Base-by-base conservation (phyloP, 2,329 filamentous ascomycete genomes). In the Fusarium lateritium region DNA sequence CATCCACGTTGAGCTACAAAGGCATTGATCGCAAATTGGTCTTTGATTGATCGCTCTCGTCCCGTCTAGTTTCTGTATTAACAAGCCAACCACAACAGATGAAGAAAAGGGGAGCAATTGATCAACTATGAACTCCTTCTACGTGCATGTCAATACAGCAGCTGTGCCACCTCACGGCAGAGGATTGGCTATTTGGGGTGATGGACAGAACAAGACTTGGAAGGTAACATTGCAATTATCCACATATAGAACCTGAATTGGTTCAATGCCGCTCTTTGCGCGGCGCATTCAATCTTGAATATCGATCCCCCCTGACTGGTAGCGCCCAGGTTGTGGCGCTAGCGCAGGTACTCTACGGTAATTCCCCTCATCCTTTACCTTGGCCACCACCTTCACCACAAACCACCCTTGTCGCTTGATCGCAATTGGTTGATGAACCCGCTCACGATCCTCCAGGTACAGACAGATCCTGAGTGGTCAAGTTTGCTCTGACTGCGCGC, bases 311-410 rank as follows among this genome's bases (percentile, higher is more conserved):
- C 65, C 50, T 66, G 61, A 69, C 55, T 40, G 49, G 56, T 63
- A 70, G 52, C 56, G 66, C 62, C 47, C 42, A 50, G 36, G 36
- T 24, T 31, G 17, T 17, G 52, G 34, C 67, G 67, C 67, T 69
- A 69, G 67, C 46, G 67, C 67, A 69, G 67, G 66, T 60, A 69
- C 67, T 54, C 42, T 56, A 65, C 33, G 39, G 28, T 22, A 56
- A 52, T 66, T 42, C 44, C 45, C 38, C 34, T 44, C 39, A 50
- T 57, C 43, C 44, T 50, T 51, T 51, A 59, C 56, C 56, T 62
- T 60, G 46, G 52, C 62, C 65, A 69, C 66, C 65, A 69, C 65
- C 65, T 45, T 66, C 65, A 69, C 66, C 66, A 63, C 21, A 67
- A 46, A n/a, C 22, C 28, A 55, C 57, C 67, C 67, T 52, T 56